Percentiles rank a stretch among this genome's conserved stretches.
These are phyloP conservation scores for Leishmania tarentolae DNA, from an alignment of 208 protist genomes.

Conservation along the genomic window DNA sequence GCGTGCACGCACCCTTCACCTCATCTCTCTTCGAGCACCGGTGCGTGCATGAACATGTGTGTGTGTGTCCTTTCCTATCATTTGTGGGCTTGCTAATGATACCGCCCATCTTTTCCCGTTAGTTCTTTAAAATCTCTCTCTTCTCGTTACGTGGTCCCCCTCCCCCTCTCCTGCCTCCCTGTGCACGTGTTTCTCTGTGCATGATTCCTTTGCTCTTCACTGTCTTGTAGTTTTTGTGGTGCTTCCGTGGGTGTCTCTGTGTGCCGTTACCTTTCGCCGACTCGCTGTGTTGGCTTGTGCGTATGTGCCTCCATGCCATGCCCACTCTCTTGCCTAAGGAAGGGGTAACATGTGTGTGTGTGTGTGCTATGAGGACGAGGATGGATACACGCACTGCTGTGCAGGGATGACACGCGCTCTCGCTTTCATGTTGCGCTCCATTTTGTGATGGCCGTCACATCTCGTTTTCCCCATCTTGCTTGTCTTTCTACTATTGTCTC, in stretches of 20 bases:
- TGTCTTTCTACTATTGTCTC: slow-evolving; percentile 23
- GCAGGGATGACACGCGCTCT: not conserved
- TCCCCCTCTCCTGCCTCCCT: not conserved
- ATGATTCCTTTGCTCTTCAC: not conserved
- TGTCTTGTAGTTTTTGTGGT: not conserved
- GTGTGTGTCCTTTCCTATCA: not conserved
- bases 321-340: too few relatives aligned
- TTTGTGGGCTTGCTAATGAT: not conserved
- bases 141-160: not conserved
- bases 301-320: too few relatives aligned
- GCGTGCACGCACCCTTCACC: not conserved
- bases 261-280: not conserved
- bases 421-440: not conserved
- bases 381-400: not conserved
- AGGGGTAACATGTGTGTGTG: too few relatives aligned
- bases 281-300: not conserved
- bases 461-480: slow-evolving; percentile 7
- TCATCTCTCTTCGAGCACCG: not conserved
- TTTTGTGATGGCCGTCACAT: not conserved
- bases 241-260: not conserved
- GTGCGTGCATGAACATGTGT: not conserved
- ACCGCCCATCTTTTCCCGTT: not conserved
- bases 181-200: not conserved
- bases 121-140: not conserved
- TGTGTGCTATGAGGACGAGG: not conserved